phyloP scores from a whole-genome alignment of 495 filamentous ascomycete genomes.

The Staphylotrichum longicolle region DNA sequence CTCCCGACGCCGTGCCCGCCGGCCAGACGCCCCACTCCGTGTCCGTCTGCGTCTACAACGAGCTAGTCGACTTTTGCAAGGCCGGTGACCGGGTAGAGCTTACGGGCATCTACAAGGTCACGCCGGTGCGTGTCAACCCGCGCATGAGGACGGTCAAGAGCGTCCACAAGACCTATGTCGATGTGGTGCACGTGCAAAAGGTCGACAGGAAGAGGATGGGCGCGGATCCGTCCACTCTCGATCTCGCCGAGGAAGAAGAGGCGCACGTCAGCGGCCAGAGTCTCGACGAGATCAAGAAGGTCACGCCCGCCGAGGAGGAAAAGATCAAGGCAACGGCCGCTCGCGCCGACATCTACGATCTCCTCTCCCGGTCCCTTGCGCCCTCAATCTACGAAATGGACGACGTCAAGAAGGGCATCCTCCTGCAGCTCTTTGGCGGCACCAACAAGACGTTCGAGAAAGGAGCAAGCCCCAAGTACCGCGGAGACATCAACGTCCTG shows the following conservation, averaged over 20 bases:
- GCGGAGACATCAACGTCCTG: conserved; percentile 95
- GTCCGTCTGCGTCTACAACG: conserved; percentile 93
- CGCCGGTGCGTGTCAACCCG: conserved; percentile 92
- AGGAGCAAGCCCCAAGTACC: conserved; percentile 89
- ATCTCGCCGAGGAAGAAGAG: conserved; percentile 61
- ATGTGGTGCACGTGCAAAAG: conserved; percentile 94
- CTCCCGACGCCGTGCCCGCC: conserved; percentile 87
- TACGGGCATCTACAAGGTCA: conserved; percentile 94
- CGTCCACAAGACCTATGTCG: conserved; percentile 96
- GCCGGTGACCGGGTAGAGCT: conserved; percentile 95
- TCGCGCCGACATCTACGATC: conserved; percentile 87
- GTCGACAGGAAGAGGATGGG: conserved; percentile 92
- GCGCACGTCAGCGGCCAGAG: conserved; percentile 75
- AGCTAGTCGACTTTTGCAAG: conserved; percentile 95
- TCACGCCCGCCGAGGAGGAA: conserved; percentile 85
- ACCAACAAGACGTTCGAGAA: conserved; percentile 99
- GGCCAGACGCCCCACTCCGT: conserved; percentile 99
- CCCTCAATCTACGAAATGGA: conserved; percentile 98
- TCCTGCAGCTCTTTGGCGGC: conserved; percentile 93
- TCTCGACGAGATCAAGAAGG: conserved; percentile 76
- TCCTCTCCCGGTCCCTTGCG: conserved; percentile 86
- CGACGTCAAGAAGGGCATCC: conserved; percentile 96
- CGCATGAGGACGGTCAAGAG: conserved; percentile 88
- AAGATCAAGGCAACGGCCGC: conserved; percentile 81
- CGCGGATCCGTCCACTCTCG: conserved; percentile 80